A percentile compares a stretch with the other conserved stretches of the same genome.
These are phyloP conservation scores for Penicillium flavigenum DNA, from an alignment of 495 filamentous ascomycete species.

Conservation along the genomic window DNA sequence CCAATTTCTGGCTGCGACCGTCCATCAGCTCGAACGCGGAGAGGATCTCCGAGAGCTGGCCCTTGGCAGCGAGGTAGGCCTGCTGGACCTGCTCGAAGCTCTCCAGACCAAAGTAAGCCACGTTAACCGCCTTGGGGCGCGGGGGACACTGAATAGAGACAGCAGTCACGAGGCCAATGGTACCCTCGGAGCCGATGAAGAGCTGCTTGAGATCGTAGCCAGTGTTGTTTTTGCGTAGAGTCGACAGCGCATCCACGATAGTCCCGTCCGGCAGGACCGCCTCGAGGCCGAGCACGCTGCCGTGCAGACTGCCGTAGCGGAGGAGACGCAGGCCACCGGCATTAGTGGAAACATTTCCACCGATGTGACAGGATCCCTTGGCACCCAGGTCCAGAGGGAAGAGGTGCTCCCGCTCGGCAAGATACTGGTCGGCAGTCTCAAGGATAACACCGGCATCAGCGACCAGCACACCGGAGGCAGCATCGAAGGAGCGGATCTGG, in stretches of 20 bases:
- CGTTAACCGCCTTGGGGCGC: constrained; percentile 78
- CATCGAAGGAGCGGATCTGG: constrained; percentile 85
- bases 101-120: constrained; percentile 84
- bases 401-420: constrained; percentile 75
- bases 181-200: constrained; percentile 93
- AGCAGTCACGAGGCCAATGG: constrained; percentile 88
- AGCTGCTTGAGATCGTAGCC: constrained; percentile 98
- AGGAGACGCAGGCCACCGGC: constrained; percentile 88
- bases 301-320: constrained; percentile 91
- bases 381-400: constrained; percentile 96
- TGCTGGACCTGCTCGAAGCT: constrained; percentile 81
- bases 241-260: constrained; percentile 81
- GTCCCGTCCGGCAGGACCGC: constrained; percentile 91
- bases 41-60: constrained; percentile 87
- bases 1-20: constrained; percentile 69
- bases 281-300: constrained; percentile 87
- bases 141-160: constrained; percentile 88
- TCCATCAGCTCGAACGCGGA: constrained; percentile 99
- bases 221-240: constrained; percentile 94
- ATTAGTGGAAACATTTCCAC: constrained; percentile 97
- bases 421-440: constrained; percentile 79
- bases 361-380: constrained; percentile 95
- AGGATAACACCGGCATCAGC: constrained; percentile 89
- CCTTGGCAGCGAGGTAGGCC: constrained; percentile 83
- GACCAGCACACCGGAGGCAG: constrained; percentile 86